phyloP scores from a whole-genome alignment of 306 rosid genomes.

The Purshia tridentata region DNA sequence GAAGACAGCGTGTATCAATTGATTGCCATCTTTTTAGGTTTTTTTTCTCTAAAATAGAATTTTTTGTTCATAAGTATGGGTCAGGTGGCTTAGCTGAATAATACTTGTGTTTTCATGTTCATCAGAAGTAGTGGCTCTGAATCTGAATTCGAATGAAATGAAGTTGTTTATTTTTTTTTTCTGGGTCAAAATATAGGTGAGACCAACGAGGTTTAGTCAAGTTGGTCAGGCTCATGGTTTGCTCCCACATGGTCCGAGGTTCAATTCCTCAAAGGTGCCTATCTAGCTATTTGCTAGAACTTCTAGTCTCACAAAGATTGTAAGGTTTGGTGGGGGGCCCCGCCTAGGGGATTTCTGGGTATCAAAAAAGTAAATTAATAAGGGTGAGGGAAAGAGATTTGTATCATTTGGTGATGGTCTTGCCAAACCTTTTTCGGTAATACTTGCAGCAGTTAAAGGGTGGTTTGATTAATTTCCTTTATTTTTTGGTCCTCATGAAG shows the following conservation, averaged over 20 bases:
- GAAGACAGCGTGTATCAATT: not conserved
- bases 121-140: not conserved
- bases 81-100: not conserved
- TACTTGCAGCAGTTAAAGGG: not conserved
- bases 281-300: too few species aligned
- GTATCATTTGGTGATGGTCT: not conserved
- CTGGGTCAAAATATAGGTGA: not conserved
- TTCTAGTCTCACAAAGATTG: too few species aligned
- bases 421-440: not conserved
- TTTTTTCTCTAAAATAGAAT: not conserved
- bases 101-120: not conserved
- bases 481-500: slow-evolving; percentile 22
- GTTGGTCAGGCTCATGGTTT: too few species aligned
- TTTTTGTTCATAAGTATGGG: not conserved
- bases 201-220: too few species aligned
- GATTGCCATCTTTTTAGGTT: not conserved
- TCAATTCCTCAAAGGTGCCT: too few species aligned
- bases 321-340: too few species aligned
- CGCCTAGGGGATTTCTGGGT: too few species aligned
- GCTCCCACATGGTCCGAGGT: too few species aligned
- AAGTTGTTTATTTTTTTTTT: not conserved
- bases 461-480: not conserved
- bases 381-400: not conserved
- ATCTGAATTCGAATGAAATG: not conserved
- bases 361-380: too few species aligned